Conservation (phyloP, 2,329 filamentous ascomycete genomes). For the Daldinia eschscholtzii region DNA sequence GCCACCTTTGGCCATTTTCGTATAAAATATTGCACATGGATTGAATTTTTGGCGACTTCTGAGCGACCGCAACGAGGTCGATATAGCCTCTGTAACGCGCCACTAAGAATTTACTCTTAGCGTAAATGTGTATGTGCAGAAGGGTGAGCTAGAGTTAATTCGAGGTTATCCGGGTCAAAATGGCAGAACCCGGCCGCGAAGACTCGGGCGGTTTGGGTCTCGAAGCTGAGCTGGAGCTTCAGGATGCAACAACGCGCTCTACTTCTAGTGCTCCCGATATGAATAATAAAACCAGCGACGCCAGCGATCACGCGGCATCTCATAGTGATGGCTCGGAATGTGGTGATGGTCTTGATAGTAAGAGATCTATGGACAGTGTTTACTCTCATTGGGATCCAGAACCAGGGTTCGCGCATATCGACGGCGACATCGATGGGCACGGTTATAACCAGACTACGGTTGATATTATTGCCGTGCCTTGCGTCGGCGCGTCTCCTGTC, state of each 20-base stretch:
- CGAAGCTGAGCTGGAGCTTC: slow-evolving; percentile 29
- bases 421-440: slow-evolving; percentile 58
- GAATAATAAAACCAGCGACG: slow-evolving; percentile 7
- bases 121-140: slow-evolving; percentile 19
- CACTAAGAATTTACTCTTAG: slow-evolving; percentile 10
- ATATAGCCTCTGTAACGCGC: slow-evolving; percentile 11
- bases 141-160: neutral
- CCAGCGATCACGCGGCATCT: slow-evolving; percentile 10
- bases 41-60: neutral
- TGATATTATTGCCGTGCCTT: slow-evolving; percentile 67
- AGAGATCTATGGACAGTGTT: slow-evolving; percentile 46
- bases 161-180: slow-evolving; percentile 1
- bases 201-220: slow-evolving; percentile 22
- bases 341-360: slow-evolving; percentile 28
- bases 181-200: slow-evolving; percentile 21
- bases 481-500: slow-evolving; percentile 65
- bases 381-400: slow-evolving; percentile 52
- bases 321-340: slow-evolving; percentile 34
- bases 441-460: slow-evolving; percentile 67
- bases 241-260: slow-evolving; percentile 17
- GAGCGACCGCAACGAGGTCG: neutral
- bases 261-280: slow-evolving; percentile 16
- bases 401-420: slow-evolving; percentile 58
- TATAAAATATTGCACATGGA: neutral
- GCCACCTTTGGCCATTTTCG: neutral